Base-by-base conservation (phyloP, 192 early-diverging fungal genomes). In the Umbelopsis vinacea region DNA sequence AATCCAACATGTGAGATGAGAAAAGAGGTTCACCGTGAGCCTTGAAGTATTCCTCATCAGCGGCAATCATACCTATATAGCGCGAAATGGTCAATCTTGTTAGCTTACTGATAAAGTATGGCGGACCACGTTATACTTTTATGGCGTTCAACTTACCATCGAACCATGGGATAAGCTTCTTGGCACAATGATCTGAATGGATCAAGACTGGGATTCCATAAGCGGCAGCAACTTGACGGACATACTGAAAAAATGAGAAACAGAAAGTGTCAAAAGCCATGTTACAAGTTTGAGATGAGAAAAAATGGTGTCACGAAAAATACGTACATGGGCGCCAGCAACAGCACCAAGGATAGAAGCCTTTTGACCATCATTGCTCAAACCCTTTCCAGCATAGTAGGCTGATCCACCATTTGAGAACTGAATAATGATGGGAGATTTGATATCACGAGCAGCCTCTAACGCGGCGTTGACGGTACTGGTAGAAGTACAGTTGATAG, bases 1-100 rank as follows among this genome's bases (percentile, higher is more conserved):
- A 89, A 88, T 98, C 96, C 66, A 98, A 89, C 96, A 98, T 98
- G 88, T 98, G 94, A 74, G 93, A 96, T 17, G 92, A 95, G 89
- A 96, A 97, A 72, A 97, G 91, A 57, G 96, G 95, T 85, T 95
- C 96, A 75, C 90, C 90, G 79, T 97, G 93, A 75, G 84, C 79
- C 86, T 90, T 92, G 85, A 95, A 97, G 90, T 97, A 95, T 68
- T 86, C 92, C 80, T 97, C 95, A 81, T 97, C 95, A 47, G 95
- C 95, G 46, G 79, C 86, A 71, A 97, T 84, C 95, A 97, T 97
- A 69, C 48, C 48, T 50, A 50, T n/a, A 15, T n/a, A n/a, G 1
- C 1, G 1, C 48, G 48, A 50, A n/a, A 12, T 6, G 48, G 48
- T 17, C 48, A 0, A 50, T 1, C 11, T 17, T 50, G 48, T 17